A percentile compares a stretch with the other conserved stretches of the same genome.
phyloP scores from a whole-genome alignment of 176 grass and related monocot species.

The Echinochloa phyllopogon region DNA sequence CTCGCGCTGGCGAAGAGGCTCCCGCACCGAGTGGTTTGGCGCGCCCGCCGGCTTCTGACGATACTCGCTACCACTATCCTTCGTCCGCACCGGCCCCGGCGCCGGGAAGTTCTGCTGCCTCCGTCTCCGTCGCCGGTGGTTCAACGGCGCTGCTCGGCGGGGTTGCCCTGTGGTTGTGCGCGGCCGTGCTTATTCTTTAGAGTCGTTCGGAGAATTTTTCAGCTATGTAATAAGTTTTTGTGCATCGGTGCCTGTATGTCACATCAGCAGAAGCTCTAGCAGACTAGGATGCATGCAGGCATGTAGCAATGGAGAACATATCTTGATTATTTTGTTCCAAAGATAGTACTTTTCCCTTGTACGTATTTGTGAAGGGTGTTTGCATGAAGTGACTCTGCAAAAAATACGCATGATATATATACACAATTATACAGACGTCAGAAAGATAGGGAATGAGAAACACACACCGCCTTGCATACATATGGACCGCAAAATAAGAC shows the following conservation, averaged over 20 bases:
- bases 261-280: neutral
- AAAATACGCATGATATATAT: neutral
- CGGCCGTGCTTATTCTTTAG: slow-evolving; percentile 40
- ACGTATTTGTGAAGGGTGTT: neutral
- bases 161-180: slow-evolving; percentile 1
- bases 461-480: no score
- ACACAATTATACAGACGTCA: no score
- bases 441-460: no score
- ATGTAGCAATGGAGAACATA: neutral
- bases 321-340: neutral
- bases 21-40: neutral
- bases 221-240: neutral
- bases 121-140: slow-evolving; percentile 1
- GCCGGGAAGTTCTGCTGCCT: slow-evolving; percentile 28
- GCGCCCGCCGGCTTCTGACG: neutral
- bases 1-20: neutral
- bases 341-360: neutral
- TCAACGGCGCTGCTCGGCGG: slow-evolving; percentile 13
- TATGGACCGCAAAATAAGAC: no score
- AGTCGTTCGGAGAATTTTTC: neutral
- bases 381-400: neutral
- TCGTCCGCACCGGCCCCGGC: slow-evolving; percentile 29
- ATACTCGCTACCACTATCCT: neutral
- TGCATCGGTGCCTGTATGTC: neutral
- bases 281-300: neutral